These are phyloP conservation scores for Venturia asperata DNA, from an alignment of 2,329 filamentous ascomycete species.

Conservation along the genomic window DNA sequence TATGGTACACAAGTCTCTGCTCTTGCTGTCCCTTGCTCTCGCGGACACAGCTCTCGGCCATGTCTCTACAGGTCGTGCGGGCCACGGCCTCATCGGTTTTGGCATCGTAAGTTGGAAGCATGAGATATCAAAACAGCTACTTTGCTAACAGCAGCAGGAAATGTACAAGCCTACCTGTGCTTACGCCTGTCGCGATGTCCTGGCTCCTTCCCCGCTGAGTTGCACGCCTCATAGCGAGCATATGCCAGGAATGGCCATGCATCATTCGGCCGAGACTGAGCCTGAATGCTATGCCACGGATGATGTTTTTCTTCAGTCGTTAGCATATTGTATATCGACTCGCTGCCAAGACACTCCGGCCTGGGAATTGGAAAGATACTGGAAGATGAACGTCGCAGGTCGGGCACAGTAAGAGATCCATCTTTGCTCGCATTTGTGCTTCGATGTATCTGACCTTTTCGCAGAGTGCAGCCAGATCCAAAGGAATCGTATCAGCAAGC, in stretches of 20 bases:
- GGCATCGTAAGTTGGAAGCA: constrained; percentile 17
- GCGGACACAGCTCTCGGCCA: background rate
- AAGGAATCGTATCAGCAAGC: constrained; percentile 18
- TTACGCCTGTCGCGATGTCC: constrained; percentile 22
- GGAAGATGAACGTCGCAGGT: constrained; percentile 15
- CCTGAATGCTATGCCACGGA: constrained; percentile 24
- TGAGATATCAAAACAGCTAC: background rate
- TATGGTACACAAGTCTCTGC: background rate
- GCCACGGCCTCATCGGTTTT: constrained; percentile 24
- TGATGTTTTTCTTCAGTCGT: constrained; percentile 23
- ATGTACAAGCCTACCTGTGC: constrained; percentile 22
- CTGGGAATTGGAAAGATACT: constrained; percentile 24
- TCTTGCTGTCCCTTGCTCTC: constrained; percentile 1
- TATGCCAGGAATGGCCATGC: constrained; percentile 11
- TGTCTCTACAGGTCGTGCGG: constrained; percentile 17
- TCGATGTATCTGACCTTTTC: background rate
- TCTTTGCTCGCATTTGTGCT: background rate
- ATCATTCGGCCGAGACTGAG: constrained; percentile 11
- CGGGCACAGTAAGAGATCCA: background rate
- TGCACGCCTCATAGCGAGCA: constrained; percentile 18
- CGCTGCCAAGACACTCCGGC: constrained; percentile 20
- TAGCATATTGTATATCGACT: constrained; percentile 24
- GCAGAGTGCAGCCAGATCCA: constrained; percentile 16
- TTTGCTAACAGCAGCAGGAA: background rate
- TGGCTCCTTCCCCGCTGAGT: constrained; percentile 19